Conservation (phyloP, 192 early-diverging fungal species). For the Rhizophagus clarus region DNA sequence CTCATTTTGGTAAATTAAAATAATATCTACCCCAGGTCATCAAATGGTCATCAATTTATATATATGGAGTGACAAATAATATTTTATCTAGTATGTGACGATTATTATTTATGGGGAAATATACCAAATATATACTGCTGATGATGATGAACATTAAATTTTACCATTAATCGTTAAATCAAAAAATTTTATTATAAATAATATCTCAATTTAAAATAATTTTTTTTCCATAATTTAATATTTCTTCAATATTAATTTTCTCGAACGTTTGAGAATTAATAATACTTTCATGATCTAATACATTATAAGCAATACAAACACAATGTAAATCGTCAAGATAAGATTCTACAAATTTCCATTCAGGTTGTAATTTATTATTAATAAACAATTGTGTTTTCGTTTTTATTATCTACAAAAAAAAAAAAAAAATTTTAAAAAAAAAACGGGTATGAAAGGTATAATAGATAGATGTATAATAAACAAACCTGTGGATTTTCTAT, state of each 20-base stretch:
- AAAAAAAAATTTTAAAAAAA: not conserved
- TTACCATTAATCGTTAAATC: no score
- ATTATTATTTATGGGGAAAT: no score
- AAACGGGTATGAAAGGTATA: no score
- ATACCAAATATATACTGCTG: no score
- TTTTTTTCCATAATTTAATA: not conserved
- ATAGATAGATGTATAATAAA: not conserved
- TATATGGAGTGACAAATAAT: no score
- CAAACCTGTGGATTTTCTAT: slow-evolving; percentile 1
- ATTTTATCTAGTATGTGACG: no score
- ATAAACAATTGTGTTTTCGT: slow-evolving; percentile 17
- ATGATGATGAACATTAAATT: no score
- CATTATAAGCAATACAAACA: slow-evolving; percentile 12
- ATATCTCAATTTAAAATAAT: not conserved
- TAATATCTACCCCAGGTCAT: no score
- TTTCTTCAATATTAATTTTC: slow-evolving; percentile 9
- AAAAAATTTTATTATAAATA: not conserved
- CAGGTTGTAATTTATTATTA: not conserved
- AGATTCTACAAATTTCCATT: slow-evolving; percentile 30
- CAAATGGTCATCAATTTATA: no score
- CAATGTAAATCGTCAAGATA: slow-evolving; percentile 30
- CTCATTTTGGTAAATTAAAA: no score
- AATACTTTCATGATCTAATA: not conserved
- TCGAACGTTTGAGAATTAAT: not conserved
- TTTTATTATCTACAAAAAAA: slow-evolving; percentile 9